phyloP scores from a whole-genome alignment of 2,329 filamentous ascomycete genomes.

The Dactylellina cionopaga region DNA sequence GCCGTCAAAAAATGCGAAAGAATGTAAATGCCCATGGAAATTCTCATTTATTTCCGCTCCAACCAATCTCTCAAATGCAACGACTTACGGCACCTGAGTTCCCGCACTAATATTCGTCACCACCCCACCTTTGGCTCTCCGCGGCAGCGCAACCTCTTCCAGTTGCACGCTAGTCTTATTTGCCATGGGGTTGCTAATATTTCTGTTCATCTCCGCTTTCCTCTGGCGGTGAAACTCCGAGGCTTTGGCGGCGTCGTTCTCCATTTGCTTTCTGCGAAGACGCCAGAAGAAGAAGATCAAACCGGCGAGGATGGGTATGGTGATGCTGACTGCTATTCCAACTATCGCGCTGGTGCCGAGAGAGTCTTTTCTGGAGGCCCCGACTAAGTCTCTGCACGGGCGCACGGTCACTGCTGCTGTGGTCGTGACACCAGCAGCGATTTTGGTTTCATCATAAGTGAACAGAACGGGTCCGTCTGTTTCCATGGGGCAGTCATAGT shows the following conservation, averaged over 20 bases:
- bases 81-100: background rate
- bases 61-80: background rate
- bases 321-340: conserved; percentile 30
- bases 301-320: conserved; percentile 18
- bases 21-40: background rate
- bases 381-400: background rate
- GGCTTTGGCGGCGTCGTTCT: background rate
- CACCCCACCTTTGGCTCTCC: background rate
- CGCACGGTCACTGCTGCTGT: background rate
- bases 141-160: too few relatives aligned
- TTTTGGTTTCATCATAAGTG: background rate
- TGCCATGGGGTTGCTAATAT: background rate
- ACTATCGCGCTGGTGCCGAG: conserved; percentile 26
- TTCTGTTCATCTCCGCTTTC: background rate
- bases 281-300: conserved; percentile 38
- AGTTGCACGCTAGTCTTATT: too few relatives aligned
- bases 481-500: conserved; percentile 1
- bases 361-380: background rate
- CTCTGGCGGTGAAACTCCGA: background rate
- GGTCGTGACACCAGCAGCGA: background rate
- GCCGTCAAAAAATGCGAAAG: background rate
- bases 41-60: background rate
- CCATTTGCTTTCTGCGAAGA: background rate
- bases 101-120: conserved; percentile 16
- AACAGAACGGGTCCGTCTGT: background rate